phyloP scores from a whole-genome alignment of 768 basidiomycete species.

The Xanthoconium stramineum region DNA sequence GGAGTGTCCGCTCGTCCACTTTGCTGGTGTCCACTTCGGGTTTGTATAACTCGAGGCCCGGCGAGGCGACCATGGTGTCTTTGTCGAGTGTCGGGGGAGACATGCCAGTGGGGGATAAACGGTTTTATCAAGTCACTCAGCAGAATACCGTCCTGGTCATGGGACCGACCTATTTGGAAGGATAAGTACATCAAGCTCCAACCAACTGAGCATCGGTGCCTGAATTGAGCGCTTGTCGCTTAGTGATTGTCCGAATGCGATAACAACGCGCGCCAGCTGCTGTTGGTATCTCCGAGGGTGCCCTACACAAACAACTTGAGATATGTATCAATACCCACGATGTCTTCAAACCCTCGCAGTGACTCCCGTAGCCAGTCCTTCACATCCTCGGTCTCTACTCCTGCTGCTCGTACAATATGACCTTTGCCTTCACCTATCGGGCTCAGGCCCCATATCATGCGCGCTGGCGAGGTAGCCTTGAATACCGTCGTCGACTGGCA shows the following conservation, averaged over 20 bases:
- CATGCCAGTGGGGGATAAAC: no score
- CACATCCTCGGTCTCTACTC: constrained; percentile 71
- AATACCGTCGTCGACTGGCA: constrained; percentile 64
- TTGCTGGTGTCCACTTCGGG: constrained; percentile 50
- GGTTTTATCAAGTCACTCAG: no score
- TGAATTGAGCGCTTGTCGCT: neutral
- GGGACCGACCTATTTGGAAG: neutral
- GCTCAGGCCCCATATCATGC: constrained; percentile 82
- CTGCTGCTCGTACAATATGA: constrained; percentile 71
- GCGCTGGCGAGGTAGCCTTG: constrained; percentile 47
- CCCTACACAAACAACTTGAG: constrained; percentile 53
- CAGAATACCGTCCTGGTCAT: neutral
- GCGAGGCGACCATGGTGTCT: neutral
- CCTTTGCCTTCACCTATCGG: constrained; percentile 44
- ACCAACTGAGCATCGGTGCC: no score
- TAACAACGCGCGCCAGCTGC: neutral
- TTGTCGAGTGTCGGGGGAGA: neutral
- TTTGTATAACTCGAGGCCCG: constrained; percentile 35
- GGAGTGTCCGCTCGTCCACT: constrained; percentile 52
- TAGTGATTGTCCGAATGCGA: neutral
- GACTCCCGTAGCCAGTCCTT: constrained; percentile 63
- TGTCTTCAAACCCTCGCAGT: constrained; percentile 46
- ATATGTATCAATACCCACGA: constrained; percentile 65
- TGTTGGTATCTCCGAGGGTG: neutral
- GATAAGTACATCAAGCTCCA: no score